Evolutionary conservation across 2,329 filamentous ascomycete genomes (phyloP).

Genomic region (Colletotrichum sp.): DNA sequence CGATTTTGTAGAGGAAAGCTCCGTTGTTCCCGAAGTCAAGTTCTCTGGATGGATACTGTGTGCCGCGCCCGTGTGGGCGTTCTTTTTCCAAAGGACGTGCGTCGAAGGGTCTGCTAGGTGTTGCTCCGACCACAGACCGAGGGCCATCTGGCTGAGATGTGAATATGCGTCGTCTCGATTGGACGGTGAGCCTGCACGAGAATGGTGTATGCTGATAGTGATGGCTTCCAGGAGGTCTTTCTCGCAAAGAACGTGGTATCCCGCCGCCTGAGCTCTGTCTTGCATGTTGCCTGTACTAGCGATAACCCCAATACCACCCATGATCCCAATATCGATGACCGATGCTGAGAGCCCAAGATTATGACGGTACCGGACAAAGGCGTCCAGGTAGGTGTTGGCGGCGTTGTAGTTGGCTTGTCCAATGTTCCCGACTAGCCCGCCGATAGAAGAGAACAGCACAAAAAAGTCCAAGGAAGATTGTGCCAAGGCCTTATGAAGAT

Average conservation of each 20-base stretch:
- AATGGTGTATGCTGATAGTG: neutral
- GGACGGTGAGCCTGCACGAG: neutral
- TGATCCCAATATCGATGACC: constrained; percentile 16
- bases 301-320: constrained; percentile 13
- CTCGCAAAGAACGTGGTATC: neutral
- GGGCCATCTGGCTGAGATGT: neutral
- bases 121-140: neutral
- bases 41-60: neutral
- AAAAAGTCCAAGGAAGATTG: constrained; percentile 31
- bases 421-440: constrained; percentile 26
- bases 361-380: constrained; percentile 26
- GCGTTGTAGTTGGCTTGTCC: constrained; percentile 39
- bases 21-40: neutral
- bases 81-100: neutral
- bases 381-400: constrained; percentile 36
- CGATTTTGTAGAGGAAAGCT: neutral
- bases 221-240: neutral
- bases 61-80: neutral
- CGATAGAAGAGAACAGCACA: constrained; percentile 29
- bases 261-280: neutral
- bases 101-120: neutral
- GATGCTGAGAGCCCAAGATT: constrained; percentile 24
- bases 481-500: constrained; percentile 34
- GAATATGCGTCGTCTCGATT: neutral
- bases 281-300: constrained; percentile 28